Evolutionary conservation across 371 early-diverging fungal species (phyloP), one percentile per base, ranked within the genome.

Genomic region (Smittium mucronatum): DNA sequence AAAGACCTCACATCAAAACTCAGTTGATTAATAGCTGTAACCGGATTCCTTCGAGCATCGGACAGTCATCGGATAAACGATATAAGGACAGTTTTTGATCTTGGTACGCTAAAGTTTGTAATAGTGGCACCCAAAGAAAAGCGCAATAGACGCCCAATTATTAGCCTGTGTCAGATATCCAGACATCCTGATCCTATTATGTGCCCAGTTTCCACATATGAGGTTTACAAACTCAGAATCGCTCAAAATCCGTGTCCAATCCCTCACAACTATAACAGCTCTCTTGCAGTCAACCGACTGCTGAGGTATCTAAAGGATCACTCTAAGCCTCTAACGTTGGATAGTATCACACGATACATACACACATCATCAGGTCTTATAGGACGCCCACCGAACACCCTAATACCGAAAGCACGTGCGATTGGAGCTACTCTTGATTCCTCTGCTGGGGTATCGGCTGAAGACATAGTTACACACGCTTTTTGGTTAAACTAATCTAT

Each of bases 51-150:
- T 17, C 17, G 57, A 57, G 17, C 57, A n/a, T 17, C 17, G 17
- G 57, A 57, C n/a, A 17, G 17, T 17, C n/a, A 17, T n/a, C n/a
- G 57, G 57, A n/a, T n/a, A n/a, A n/a, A 57, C 57, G 57, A 57
- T n/a, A n/a, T n/a, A 57, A 17, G n/a, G n/a, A 57, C 57, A 17
- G n/a, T 17, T 17, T 17, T 57, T 17, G n/a, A 17, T 17, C 17
- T 17, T 17, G 17, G n/a, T n/a, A 17, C 17, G 17, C 17, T 57
- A 57, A 57, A n/a, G 17, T 17, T 57, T 17, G n/a, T 57, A 57
- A n/a, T 57, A n/a, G 57, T 57, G 57, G 57, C 57, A 17, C 57
- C 57, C n/a, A 57, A 57, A 57, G 57, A 57, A n/a, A 57, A 57
- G 57, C 17, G 57, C 17, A n/a, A 57, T 17, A n/a, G 57, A n/a